Evolutionary conservation across 2,329 filamentous ascomycete species (phyloP).

Genomic region (Diaporthe sp.): DNA sequence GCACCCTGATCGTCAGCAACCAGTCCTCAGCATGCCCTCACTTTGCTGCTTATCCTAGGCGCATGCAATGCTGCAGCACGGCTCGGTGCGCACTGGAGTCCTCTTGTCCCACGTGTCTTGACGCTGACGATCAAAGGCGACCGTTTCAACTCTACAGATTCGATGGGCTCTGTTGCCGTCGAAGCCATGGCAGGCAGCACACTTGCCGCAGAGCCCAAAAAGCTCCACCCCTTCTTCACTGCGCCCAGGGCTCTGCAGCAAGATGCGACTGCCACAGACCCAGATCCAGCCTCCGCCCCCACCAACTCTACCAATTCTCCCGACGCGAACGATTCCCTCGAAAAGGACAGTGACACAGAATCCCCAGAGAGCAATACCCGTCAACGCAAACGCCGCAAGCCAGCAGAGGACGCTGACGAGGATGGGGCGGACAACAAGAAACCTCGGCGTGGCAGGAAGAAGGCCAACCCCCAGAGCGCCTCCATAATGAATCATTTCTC

Average conservation of each 20-base stretch:
- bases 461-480: slow-evolving; percentile 41
- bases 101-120: not conserved
- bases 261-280: slow-evolving; percentile 11
- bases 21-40: slow-evolving; percentile 12
- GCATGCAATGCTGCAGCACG: slow-evolving; percentile 46
- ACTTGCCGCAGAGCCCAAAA: slow-evolving; percentile 56
- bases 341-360: slow-evolving; percentile 30
- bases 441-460: slow-evolving; percentile 48
- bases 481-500: slow-evolving; percentile 48
- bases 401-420: slow-evolving; percentile 40
- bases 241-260: slow-evolving; percentile 45
- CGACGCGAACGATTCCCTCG: not conserved
- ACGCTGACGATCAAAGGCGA: not conserved
- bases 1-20: not conserved
- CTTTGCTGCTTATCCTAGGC: slow-evolving; percentile 28
- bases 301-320: not conserved
- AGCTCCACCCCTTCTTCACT: slow-evolving; percentile 70
- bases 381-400: slow-evolving; percentile 47
- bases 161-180: slow-evolving; percentile 60
- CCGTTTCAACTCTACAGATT: not conserved
- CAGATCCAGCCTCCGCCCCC: slow-evolving; percentile 2
- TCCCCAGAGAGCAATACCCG: slow-evolving; percentile 33
- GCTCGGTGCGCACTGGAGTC: not conserved
- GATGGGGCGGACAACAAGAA: slow-evolving; percentile 41
- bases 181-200: slow-evolving; percentile 61